Evolutionary conservation across 768 basidiomycete genomes (phyloP).

Genomic region (Collybia mongolica): DNA sequence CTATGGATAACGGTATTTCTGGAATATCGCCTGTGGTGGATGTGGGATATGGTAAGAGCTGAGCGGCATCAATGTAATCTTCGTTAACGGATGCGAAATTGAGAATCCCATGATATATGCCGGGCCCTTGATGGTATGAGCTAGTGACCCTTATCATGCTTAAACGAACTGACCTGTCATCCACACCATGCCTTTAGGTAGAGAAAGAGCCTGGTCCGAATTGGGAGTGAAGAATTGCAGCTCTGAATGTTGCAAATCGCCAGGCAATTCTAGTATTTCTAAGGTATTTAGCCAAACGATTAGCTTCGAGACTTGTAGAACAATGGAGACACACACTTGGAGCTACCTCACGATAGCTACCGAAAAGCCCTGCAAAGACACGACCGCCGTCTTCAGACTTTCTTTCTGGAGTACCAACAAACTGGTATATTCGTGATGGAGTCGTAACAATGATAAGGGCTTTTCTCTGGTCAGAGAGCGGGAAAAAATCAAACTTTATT

Average conservation of each 20-base stretch:
- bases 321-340: conserved; percentile 59
- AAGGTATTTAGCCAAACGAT: conserved; percentile 4
- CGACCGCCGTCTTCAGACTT: conserved; percentile 74
- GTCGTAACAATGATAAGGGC: conserved; percentile 83
- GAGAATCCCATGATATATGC: conserved; percentile 83
- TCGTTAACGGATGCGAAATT: conserved; percentile 70
- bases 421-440: conserved; percentile 87
- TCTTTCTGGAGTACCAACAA: conserved; percentile 66
- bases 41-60: conserved; percentile 76
- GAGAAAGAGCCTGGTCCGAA: conserved; percentile 63
- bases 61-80: conserved; percentile 73
- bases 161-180: conserved; percentile 65
- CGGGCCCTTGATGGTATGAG: conserved; percentile 57
- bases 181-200: conserved; percentile 85
- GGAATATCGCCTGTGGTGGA: conserved; percentile 27
- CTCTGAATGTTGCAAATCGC: conserved; percentile 71
- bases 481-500: conserved; percentile 76
- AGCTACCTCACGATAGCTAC: conserved; percentile 67
- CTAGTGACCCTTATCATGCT: background rate
- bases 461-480: conserved; percentile 58
- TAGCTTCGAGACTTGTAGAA: background rate
- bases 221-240: conserved; percentile 78
- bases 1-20: conserved; percentile 70
- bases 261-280: conserved; percentile 93
- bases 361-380: conserved; percentile 73